Evolutionary conservation across 2,329 filamentous ascomycete genomes (phyloP), one percentile per base, ranked within the genome.

Genomic region (Colletotrichum sidae): DNA sequence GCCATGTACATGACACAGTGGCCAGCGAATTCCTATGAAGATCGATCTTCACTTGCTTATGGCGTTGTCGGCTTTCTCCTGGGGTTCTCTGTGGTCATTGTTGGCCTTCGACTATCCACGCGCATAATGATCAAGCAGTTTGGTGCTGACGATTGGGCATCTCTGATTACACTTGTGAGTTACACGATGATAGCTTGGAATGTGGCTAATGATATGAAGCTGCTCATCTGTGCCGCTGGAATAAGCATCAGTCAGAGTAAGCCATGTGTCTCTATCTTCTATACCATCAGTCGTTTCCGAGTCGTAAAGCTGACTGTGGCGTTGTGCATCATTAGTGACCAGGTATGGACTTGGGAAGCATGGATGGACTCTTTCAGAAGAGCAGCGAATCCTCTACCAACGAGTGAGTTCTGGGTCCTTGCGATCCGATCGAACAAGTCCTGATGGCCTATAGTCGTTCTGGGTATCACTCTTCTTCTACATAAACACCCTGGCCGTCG

Each of bases 231-330:
- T 17, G 52, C 52, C 8, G 12, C 39, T n/a, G 13, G 41, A 12
- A 55, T 55, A 8, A 44, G 52, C 12, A 55, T 55, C 1, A 55
- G 12, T 34, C 39, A 55, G 33, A 55, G 52, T 55, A 13, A 15
- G n/a, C 44, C 38, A 15, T 17, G 7, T 17, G 8, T 17, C 17
- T n/a, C 42, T 13, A 4, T 7, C 4, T n/a, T 9, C 13, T 25
- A 3, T 5, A 2, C n/a, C 38, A 13, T 10, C 9, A 41, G 38
- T 46, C 15, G 12, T 8, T 9, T 25, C 44, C 3, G n/a, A 17
- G 8, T 8, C 11, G 6, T 6, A 25, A 4, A 3, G 25, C 44
- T 46, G 6, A 44, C 42, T 17, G 17, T 17, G 15, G 8, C 7
- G 3, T 3, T 2, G 6, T 7, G 9, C 38, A 15, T 13, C 25